These are phyloP conservation scores for Penicillium desertorum DNA, from an alignment of 495 filamentous ascomycete genomes.

Conservation along the genomic window DNA sequence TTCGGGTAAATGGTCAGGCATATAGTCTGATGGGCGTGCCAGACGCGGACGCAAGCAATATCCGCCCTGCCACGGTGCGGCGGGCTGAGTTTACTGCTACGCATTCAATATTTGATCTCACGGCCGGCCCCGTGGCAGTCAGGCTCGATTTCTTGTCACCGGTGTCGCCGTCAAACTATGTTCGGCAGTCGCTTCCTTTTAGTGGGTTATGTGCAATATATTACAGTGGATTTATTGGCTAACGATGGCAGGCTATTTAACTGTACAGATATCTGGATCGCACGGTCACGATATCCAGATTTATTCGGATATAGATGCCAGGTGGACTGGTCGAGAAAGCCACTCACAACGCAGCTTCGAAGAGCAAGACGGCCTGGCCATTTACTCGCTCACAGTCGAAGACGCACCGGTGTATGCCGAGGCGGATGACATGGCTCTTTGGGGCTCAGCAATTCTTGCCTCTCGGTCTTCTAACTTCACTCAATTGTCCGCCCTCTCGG, in stretches of 20 bases:
- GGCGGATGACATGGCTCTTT: slow-evolving; percentile 47
- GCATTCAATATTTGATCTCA: slow-evolving; percentile 45
- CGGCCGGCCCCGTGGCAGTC: slow-evolving; percentile 41
- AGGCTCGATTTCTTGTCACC: slow-evolving; percentile 72
- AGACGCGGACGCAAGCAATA: slow-evolving; percentile 21
- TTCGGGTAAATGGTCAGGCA: slow-evolving; percentile 45
- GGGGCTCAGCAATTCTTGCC: slow-evolving; percentile 39
- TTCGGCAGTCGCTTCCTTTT: slow-evolving; percentile 80
- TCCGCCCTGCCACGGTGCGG: slow-evolving; percentile 38
- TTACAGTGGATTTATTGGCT: slow-evolving; percentile 3
- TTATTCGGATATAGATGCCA: slow-evolving; percentile 51
- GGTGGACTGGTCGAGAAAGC: slow-evolving; percentile 44
- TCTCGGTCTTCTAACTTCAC: slow-evolving; percentile 29
- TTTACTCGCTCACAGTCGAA: slow-evolving; percentile 37
- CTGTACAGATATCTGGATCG: slow-evolving; percentile 52
- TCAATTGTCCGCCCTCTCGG: slow-evolving; percentile 32
- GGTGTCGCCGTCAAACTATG: slow-evolving; percentile 79
- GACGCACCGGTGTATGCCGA: slow-evolving; percentile 41
- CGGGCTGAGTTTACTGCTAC: slow-evolving; percentile 48
- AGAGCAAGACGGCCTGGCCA: slow-evolving; percentile 21
- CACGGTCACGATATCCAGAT: slow-evolving; percentile 41
- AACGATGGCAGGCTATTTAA: slow-evolving; percentile 56
- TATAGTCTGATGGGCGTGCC: slow-evolving; percentile 51
- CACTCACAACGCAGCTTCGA: slow-evolving; percentile 32
- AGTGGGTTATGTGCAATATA: slow-evolving; percentile 34